A percentile compares a stretch with the other conserved stretches of the same genome.
Evolutionary conservation across 176 grass and related monocot genomes (phyloP).

Genomic region (Zea luxurians): DNA sequence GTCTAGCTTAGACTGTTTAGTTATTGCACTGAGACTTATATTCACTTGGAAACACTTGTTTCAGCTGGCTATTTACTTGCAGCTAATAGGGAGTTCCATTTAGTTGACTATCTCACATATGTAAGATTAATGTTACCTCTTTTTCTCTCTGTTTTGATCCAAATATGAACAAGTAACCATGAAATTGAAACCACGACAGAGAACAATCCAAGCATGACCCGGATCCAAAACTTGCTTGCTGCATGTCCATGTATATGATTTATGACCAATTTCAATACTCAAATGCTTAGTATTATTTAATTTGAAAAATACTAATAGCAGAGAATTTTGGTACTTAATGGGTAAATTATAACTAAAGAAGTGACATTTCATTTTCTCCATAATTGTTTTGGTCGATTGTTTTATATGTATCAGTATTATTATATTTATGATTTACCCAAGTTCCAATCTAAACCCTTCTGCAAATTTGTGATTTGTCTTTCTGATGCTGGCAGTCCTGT

Average conservation of each 20-base stretch:
- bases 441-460: constrained; percentile 2
- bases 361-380: background rate
- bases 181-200: constrained; percentile 20
- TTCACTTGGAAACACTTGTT: too few species aligned
- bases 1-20: too few species aligned
- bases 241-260: constrained; percentile 16
- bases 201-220: constrained; percentile 32
- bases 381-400: background rate
- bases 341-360: background rate
- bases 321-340: background rate
- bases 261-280: background rate
- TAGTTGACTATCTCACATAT: too few species aligned
- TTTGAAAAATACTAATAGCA: background rate
- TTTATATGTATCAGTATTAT: background rate
- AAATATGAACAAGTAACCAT: constrained; percentile 49
- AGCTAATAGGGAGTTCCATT: too few species aligned
- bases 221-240: constrained; percentile 46
- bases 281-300: background rate
- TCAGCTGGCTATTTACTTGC: too few species aligned
- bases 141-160: constrained; percentile 46
- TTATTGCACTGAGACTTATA: too few species aligned
- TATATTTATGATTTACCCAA: background rate
- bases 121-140: constrained; percentile 29
- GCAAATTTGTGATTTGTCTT: background rate
- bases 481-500: background rate